Evolutionary conservation across 768 basidiomycete species (phyloP).

Genomic region (Russula olivacea): DNA sequence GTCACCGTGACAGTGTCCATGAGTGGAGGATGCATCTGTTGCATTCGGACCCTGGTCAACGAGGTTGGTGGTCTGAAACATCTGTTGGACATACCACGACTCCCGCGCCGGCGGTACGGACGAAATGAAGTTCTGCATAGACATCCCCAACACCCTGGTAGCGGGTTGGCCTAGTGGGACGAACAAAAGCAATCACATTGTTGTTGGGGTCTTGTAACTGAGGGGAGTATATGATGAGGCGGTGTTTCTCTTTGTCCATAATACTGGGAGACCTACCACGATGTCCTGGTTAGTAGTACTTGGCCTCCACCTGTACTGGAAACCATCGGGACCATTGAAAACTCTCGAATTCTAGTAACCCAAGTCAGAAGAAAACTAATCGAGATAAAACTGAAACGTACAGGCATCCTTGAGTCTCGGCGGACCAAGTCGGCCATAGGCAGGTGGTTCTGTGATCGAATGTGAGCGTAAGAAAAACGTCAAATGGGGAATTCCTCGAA

Average conservation of each 20-base stretch:
- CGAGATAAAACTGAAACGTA: conserved; percentile 34
- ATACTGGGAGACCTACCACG: conserved; percentile 35
- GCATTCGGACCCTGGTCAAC: conserved; percentile 13
- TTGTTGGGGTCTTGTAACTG: conserved; percentile 70
- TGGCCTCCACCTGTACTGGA: conserved; percentile 77
- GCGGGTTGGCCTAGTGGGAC: conserved; percentile 67
- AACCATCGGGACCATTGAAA: conserved; percentile 80
- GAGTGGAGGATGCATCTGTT: conserved; percentile 78
- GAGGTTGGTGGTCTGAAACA: conserved; percentile 18
- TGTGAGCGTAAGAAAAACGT: conserved; percentile 15
- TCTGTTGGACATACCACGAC: conserved; percentile 54
- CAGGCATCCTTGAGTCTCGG: conserved; percentile 55
- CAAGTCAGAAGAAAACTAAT: conserved; percentile 16
- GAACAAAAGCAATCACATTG: conserved; percentile 72
- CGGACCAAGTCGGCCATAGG: conserved; percentile 82
- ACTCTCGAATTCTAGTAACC: conserved; percentile 38
- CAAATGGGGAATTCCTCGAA: conserved; percentile 28
- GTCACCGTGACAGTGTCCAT: conserved; percentile 87
- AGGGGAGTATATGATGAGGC: background rate
- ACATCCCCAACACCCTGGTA: conserved; percentile 81
- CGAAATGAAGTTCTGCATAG: conserved; percentile 78
- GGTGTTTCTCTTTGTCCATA: conserved; percentile 8
- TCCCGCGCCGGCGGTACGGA: conserved; percentile 71
- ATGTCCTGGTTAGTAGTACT: conserved; percentile 47
- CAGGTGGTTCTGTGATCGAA: conserved; percentile 52